Percentiles rank a stretch among this genome's conserved stretches.
Conservation (phyloP, 805 yeast species). For the Scheffersomyces ergatensis region DNA sequence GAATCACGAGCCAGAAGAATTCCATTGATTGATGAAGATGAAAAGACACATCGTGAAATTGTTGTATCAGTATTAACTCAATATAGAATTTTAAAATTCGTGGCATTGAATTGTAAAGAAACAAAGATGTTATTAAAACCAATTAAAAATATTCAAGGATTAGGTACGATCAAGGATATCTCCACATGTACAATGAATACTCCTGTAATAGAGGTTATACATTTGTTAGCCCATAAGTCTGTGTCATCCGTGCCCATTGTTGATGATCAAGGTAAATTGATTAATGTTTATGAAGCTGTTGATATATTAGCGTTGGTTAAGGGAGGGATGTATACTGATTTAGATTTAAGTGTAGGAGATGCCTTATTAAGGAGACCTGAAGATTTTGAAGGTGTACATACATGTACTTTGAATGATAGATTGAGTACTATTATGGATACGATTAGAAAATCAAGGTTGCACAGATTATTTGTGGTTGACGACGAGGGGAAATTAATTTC, state of each 20-base stretch:
- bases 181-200: slow-evolving; percentile 84
- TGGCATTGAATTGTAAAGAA: slow-evolving; percentile 93
- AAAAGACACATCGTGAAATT: slow-evolving; percentile 86
- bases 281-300: slow-evolving; percentile 93
- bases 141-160: slow-evolving; percentile 64
- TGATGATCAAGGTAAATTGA: slow-evolving; percentile 63
- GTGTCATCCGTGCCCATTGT: slow-evolving; percentile 93
- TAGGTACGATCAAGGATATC: slow-evolving; percentile 52
- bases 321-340: slow-evolving; percentile 90
- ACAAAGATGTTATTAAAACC: slow-evolving; percentile 80
- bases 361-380: slow-evolving; percentile 91
- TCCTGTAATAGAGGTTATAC: slow-evolving; percentile 92
- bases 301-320: slow-evolving; percentile 90
- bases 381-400: slow-evolving; percentile 96
- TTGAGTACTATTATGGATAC: slow-evolving; percentile 90
- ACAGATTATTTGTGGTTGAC: slow-evolving; percentile 89
- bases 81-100: slow-evolving; percentile 92
- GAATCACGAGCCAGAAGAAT: slow-evolving; percentile 87
- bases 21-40: slow-evolving; percentile 92
- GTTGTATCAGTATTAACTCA: slow-evolving; percentile 95
- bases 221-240: slow-evolving; percentile 70
- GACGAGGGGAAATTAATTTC: slow-evolving; percentile 74
- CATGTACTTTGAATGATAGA: slow-evolving; percentile 86
- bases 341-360: slow-evolving; percentile 90
- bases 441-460: slow-evolving; percentile 85